Evolutionary conservation across 495 filamentous ascomycete species (phyloP), one percentile per base, ranked within the genome.

Genomic region (Lindgomyces ingoldianus): DNA sequence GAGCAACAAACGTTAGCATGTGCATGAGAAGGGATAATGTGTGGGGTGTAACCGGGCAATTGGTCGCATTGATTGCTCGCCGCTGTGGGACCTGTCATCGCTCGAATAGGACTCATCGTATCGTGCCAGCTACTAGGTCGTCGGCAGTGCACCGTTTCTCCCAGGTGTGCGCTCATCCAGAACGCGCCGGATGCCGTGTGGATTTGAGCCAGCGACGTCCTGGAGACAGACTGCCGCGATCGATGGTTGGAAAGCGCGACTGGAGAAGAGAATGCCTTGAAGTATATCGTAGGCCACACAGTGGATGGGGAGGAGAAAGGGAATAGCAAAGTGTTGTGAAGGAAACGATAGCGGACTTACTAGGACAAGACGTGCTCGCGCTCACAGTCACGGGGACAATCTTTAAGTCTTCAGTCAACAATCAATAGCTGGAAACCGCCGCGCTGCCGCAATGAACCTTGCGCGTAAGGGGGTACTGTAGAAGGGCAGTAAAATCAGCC

Each of bases 1-100:
- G 50, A 46, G 53, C 30, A 47, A 60, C 69, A 65, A 72, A 72
- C 62, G 66, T 72, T 64, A 72, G 69, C 69, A 67, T 54, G 59
- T 22, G 58, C 60, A 49, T 55, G 53, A 57, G 42, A 14, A 44
- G 57, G 21, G 33, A n/a, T 42, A 63, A 26, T 49, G 33, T 45
- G 54, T 27, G 58, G 57, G 57, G 65, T 66, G 69, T 66, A 65
- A 72, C 69, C 39, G 33, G 54, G 36, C 61, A 57, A 65, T 62
- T 63, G 61, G 69, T 48, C 57, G 52, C 58, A 51, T 52, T 29
- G 57, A 70, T 65, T 70, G 66, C 46, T 50, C 33, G 46, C 54
- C 45, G 57, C 58, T 59, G 67, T 65, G 62, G 58, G 57, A 70
- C 67, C 67, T 70, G 67, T 65, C 67, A 70, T 48, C 51, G 66